A percentile compares a stretch with the other conserved stretches of the same genome.
These are phyloP conservation scores for Amauroascus niger DNA, from an alignment of 2,329 filamentous ascomycete species.

Conservation along the genomic window DNA sequence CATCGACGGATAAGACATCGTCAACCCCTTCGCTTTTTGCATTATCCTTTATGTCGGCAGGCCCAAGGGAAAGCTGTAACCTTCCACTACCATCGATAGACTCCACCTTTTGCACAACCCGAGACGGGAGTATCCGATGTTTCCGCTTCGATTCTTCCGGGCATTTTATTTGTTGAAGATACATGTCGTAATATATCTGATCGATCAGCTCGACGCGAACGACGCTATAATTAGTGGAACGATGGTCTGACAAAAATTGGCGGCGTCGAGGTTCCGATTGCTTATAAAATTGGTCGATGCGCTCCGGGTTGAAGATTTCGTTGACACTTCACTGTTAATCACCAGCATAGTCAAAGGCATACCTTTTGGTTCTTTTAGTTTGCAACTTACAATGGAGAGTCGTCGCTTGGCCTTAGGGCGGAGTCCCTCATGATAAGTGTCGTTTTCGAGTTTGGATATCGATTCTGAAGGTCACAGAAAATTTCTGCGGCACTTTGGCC, in stretches of 20 bases:
- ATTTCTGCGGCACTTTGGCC: constrained; percentile 94
- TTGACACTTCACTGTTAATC: constrained; percentile 56
- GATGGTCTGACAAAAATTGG: constrained; percentile 52
- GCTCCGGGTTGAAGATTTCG: constrained; percentile 86
- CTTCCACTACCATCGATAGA: constrained; percentile 42
- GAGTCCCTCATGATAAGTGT: constrained; percentile 70
- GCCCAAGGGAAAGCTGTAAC: constrained; percentile 49
- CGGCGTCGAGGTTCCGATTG: constrained; percentile 53
- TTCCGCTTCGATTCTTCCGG: constrained; percentile 66
- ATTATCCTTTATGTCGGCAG: constrained; percentile 28
- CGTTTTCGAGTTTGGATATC: constrained; percentile 74
- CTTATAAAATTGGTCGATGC: constrained; percentile 65
- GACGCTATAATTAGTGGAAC: constrained; percentile 87
- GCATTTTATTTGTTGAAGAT: constrained; percentile 67
- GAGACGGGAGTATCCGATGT: constrained; percentile 64
- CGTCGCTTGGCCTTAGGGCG: constrained; percentile 80
- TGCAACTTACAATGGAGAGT: constrained; percentile 74
- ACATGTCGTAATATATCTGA: constrained; percentile 75
- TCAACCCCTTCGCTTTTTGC: constrained; percentile 50
- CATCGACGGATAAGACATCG: constrained; percentile 47
- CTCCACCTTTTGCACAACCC: constrained; percentile 54
- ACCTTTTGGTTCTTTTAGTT: too few species aligned
- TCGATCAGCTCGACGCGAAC: constrained; percentile 86
- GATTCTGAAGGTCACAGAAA: constrained; percentile 73
- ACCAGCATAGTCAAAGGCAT: too few species aligned